Evolutionary conservation across 495 filamentous ascomycete species (phyloP), one percentile per base, ranked within the genome.

Genomic region (Corynascus novoguineensis): DNA sequence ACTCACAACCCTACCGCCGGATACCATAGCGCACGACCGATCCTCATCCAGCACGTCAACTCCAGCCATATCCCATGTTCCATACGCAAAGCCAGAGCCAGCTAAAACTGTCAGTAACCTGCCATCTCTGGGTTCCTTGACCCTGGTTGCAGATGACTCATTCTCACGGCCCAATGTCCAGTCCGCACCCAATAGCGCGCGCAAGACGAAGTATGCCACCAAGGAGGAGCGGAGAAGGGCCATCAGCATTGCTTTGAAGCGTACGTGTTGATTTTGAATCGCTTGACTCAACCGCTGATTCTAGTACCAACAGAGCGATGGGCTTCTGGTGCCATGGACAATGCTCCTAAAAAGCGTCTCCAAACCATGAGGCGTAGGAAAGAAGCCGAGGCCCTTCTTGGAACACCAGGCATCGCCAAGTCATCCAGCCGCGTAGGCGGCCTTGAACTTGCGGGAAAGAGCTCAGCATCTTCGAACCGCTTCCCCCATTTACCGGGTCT

Each of bases 241-340:
- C 11, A 49, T 61, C 0, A 49, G 58, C n/a, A 6, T 49, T 1
- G 59, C 59, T 2, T 19, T 60, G 50, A 62, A 62, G 22, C 14
- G 62, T 67, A 55, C 29, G 60, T 45, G n/a, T 19, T n/a, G n/a
- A n/a, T n/a, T n/a, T n/a, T n/a, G n/a, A n/a, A n/a, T n/a, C n/a
- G n/a, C n/a, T n/a, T n/a, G n/a, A 24, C 17, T 17, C 14, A 15
- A 2, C 10, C 4, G 19, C 4, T 14, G 14, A 10, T 34, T 17
- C 25, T 15, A 9, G 25, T 42, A n/a, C 0, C 14, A 41, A 41
- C 45, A 65, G 58, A 53, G 29, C 60, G 65, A 53, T 68, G 65
- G 65, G 60, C 58, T 7, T 58, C 63, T 5, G 63, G 65, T n/a
- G 11, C 5, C 5, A 68, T 64, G 65, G 56, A 57, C 19, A 31